These are phyloP conservation scores for Astrothelium subdiscretum DNA, from an alignment of 495 filamentous ascomycete genomes.

Conservation along the genomic window DNA sequence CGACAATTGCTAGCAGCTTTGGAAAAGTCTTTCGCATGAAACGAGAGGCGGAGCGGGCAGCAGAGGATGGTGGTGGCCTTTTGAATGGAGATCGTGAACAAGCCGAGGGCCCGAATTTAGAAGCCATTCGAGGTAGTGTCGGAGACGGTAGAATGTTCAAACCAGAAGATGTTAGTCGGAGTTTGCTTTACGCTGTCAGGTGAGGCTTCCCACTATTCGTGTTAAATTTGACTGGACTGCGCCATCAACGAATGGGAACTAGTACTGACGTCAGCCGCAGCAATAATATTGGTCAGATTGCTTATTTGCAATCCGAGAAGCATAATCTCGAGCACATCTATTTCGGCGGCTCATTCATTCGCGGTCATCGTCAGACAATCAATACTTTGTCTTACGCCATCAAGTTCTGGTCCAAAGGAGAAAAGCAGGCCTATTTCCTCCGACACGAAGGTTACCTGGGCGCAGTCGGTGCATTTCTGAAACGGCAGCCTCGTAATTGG, in stretches of 20 bases:
- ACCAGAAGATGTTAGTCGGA: constrained; percentile 55
- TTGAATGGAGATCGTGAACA: constrained; percentile 36
- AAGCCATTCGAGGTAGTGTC: constrained; percentile 5
- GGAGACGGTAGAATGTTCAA: constrained; percentile 37
- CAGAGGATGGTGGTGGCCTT: constrained; percentile 62
- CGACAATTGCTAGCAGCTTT: constrained; percentile 87
- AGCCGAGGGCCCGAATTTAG: constrained; percentile 5
- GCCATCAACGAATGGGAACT: constrained; percentile 4
- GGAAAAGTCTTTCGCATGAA: constrained; percentile 92
- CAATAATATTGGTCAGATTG: constrained; percentile 98
- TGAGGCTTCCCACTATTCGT: constrained; percentile 25
- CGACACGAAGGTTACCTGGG: constrained; percentile 94
- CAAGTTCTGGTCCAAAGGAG: constrained; percentile 89
- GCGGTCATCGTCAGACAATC: constrained; percentile 94
- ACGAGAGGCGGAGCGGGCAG: constrained; percentile 56
- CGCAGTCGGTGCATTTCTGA: constrained; percentile 91
- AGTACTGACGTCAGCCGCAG: constrained; percentile 28
- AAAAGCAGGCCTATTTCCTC: constrained; percentile 90
- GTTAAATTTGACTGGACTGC: not conserved
- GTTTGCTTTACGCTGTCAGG: constrained; percentile 73
- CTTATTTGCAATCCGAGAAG: constrained; percentile 87
- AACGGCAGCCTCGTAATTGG: constrained; percentile 84
- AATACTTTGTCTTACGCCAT: constrained; percentile 93
- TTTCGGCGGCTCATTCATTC: constrained; percentile 94
- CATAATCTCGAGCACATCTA: constrained; percentile 87